Percentiles rank a stretch among this genome's conserved stretches.
These are phyloP conservation scores for Stephanocyclus meneghinianus DNA, from an alignment of 352 stramenopile species.

Conservation along the genomic window DNA sequence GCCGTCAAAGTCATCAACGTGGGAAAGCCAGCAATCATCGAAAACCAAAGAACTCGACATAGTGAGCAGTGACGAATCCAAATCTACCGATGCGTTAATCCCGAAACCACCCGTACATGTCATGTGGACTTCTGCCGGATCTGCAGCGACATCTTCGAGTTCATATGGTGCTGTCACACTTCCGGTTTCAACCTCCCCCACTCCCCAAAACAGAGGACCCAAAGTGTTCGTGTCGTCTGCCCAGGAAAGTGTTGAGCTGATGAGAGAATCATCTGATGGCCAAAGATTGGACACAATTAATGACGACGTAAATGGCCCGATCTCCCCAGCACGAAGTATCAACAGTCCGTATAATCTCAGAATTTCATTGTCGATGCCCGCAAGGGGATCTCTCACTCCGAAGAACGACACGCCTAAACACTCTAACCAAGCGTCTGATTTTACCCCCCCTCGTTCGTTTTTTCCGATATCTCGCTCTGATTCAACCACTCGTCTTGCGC, in stretches of 20 bases:
- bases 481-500: constrained; percentile 19
- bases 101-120: constrained; percentile 58
- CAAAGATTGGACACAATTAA: background rate
- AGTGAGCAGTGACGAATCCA: constrained; percentile 18
- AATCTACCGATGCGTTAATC: constrained; percentile 19
- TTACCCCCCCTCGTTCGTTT: constrained; percentile 3
- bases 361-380: background rate
- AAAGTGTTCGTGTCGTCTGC: constrained; percentile 8
- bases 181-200: background rate
- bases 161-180: constrained; percentile 16
- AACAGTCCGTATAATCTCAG: constrained; percentile 1
- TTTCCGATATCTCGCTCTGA: background rate
- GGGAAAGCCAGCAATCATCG: constrained; percentile 32
- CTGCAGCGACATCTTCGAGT: constrained; percentile 24
- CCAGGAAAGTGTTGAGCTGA: constrained; percentile 11
- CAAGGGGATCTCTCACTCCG: background rate
- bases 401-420: constrained; percentile 4
- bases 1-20: constrained; percentile 51
- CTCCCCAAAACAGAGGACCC: background rate
- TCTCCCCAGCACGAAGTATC: background rate
- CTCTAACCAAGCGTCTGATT: background rate
- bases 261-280: background rate
- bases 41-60: constrained; percentile 11
- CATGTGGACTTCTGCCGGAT: constrained; percentile 69
- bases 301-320: background rate